Base-by-base conservation (phyloP, 768 basidiomycete genomes). In the Boletus coccyginus region DNA sequence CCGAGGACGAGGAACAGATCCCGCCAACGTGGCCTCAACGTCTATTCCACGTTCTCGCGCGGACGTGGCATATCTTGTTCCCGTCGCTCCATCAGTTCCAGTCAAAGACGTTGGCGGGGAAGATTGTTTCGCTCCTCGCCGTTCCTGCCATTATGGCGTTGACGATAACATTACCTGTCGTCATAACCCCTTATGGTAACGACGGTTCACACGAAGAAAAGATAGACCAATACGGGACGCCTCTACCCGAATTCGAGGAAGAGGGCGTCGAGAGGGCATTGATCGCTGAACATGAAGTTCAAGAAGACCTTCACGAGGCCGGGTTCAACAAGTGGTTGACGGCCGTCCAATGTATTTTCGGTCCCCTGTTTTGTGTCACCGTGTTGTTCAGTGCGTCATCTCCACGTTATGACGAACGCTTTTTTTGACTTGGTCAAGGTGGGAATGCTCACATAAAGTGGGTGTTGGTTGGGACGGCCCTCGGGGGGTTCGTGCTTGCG, bases 81-180 rank as follows among this genome's bases (percentile, higher is more conserved):
- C 95, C 96, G 0, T 90, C 94, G 0, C 74, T 98, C 2, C 85
- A 87, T 53, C 77, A 82, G 48, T 90, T 97, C 70, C 56, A 73
- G 29, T 76, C 79, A 24, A 94, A 96, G 71, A 85, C 86, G 17
- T 61, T 86, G 48, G 62, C 88, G 12, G 88, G 87, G 1, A 85
- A 84, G 72, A 74, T 91, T 32, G 88, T 90, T 0, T 83, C 87
- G 0, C 61, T 96, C 27, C 80, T 97, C 53, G 92, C 94, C 4
- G 85, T 88, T 0, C 96, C 96, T 2, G 92, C 94, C 2, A 85
- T 99, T 2, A 75, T 97, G 70, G 77, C 79, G 5, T 74, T 99
- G 47, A 98, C 95, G 0, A 60, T 98, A 19, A 98, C 96, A 0
- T 75, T 98, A 11, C 94, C 94, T 5, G 95, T 99, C 13, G 92